These are phyloP conservation scores for Lichtheimia hyalospora DNA, from an alignment of 371 early-diverging fungal species.

Conservation along the genomic window DNA sequence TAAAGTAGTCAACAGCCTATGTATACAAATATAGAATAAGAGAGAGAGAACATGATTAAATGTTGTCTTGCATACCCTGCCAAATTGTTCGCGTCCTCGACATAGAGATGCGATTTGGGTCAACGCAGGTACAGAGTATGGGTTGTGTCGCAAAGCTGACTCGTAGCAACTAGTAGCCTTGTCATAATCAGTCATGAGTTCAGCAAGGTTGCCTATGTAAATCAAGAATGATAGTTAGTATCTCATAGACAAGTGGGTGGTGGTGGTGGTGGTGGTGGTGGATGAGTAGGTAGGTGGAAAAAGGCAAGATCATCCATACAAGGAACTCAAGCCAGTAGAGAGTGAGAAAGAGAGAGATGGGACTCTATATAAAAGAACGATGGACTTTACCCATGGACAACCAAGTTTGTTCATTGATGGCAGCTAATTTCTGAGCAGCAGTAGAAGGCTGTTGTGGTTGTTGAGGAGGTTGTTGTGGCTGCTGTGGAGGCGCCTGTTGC, in stretches of 20 bases:
- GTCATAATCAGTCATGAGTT: slow-evolving; percentile 73
- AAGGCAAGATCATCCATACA: not conserved
- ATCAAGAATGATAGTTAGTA: not conserved
- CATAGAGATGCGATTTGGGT: slow-evolving; percentile 73
- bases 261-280: not conserved
- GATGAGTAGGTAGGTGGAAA: not conserved
- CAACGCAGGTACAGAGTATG: slow-evolving; percentile 78
- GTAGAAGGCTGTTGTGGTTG: slow-evolving; percentile 19
- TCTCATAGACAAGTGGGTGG: not conserved
- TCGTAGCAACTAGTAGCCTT: slow-evolving; percentile 82
- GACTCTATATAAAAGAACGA: too few relatives aligned
- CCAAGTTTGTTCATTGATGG: slow-evolving; percentile 79
- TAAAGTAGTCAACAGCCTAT: slow-evolving; percentile 87
- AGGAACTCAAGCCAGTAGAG: too few relatives aligned
- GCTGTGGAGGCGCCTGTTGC: slow-evolving; percentile 15
- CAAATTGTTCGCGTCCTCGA: slow-evolving; percentile 63
- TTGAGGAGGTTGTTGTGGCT: slow-evolving; percentile 13
- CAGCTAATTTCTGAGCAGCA: slow-evolving; percentile 60
- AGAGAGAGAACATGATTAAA: slow-evolving; percentile 7
- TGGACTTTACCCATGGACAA: slow-evolving; percentile 69
- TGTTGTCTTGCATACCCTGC: slow-evolving; percentile 34
- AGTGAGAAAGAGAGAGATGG: too few relatives aligned
- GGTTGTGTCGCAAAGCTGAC: slow-evolving; percentile 84
- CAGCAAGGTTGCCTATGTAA: slow-evolving; percentile 58
- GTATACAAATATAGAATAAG: not conserved